These are phyloP conservation scores for Kodamaea sp. DNA, from an alignment of 1,139 yeast genomes.

Conservation along the genomic window DNA sequence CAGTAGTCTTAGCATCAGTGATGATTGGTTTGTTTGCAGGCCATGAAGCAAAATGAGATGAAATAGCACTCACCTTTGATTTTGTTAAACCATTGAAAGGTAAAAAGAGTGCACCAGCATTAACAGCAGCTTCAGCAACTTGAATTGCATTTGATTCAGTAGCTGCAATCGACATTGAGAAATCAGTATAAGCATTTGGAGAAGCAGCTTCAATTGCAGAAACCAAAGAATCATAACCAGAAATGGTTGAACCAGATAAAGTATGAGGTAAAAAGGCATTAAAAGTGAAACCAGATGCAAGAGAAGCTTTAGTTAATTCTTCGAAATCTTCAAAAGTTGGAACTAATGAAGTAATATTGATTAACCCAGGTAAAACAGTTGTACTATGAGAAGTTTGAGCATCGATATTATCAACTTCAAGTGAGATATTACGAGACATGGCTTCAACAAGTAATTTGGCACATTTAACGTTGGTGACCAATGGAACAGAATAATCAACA, in stretches of 20 bases:
- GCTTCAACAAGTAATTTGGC: conserved; percentile 97
- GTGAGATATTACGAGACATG: conserved; percentile 61
- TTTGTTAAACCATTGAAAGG: conserved; percentile 74
- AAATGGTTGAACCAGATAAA: conserved; percentile 56
- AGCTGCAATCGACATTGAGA: conserved; percentile 79
- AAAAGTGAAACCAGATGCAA: conserved; percentile 88
- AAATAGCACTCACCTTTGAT: conserved; percentile 69
- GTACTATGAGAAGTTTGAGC: conserved; percentile 90
- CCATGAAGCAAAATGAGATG: conserved; percentile 81
- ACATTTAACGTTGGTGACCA: conserved; percentile 95
- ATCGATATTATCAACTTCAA: conserved; percentile 75
- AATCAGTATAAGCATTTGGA: conserved; percentile 72
- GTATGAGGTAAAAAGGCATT: conserved; percentile 77
- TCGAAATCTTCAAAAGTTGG: conserved; percentile 67
- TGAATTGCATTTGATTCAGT: conserved; percentile 63
- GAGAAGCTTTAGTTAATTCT: conserved; percentile 63
- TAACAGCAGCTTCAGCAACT: conserved; percentile 58
- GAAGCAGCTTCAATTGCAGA: conserved; percentile 59
- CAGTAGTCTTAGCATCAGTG: conserved; percentile 90
- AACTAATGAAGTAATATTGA: conserved; percentile 76
- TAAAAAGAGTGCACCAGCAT: conserved; percentile 76
- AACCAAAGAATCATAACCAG: conserved; percentile 61
- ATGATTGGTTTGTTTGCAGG: conserved; percentile 80
- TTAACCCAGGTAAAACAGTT: conserved; percentile 78
- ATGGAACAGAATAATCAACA: conserved; percentile 95